Evolutionary conservation across 345 rosid genomes (phyloP), one percentile per base, ranked within the genome.

Genomic region (Lenwebbia sp.): DNA sequence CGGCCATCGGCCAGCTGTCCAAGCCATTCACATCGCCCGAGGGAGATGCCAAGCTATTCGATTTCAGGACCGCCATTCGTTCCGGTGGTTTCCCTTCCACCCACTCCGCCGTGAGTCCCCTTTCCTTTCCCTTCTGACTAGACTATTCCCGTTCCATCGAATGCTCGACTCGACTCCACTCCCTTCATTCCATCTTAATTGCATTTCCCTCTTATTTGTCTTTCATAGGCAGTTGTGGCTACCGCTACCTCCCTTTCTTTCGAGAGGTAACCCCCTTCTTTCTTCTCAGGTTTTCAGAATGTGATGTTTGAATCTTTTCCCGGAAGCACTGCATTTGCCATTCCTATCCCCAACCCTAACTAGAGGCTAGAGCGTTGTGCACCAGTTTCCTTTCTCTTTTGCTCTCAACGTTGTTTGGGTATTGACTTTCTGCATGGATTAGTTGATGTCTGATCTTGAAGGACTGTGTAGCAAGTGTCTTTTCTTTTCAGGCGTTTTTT

Each of bases 21-120:
- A 96, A 96, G 92, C 98, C 98, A 11, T 91, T 95, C 89, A 94
- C 99, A 56, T 88, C 90, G 13, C 89, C 90, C 7, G 83, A 95
- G 83, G 88, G 95, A 6, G 94, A 94, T 85, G 92, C 94, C 65
- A 94, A 83, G 90, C 89, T 89, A n/a, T 86, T 96, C 28, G 95
- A 96, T 86, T 89, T 93, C 82, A 93, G 82, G 90, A 74, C 91
- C 82, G 90, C 93, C 5, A 56, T 95, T 52, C 95, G 90, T 84
- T 92, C 99, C 75, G 99, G 99, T 11, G 99, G 99, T 49, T 95
- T 95, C 92, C 99, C 99, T 88, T 96, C 99, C 62, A 91, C 98
- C 54, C 98, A 96, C 92, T 96, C 99, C 86, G 92, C 95, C 52
- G 96, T 94, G 89, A 78, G 92, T 58, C 55, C 81, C 21, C 25